phyloP scores from a whole-genome alignment of 345 rosid genomes.

The Populus ilicifolia region DNA sequence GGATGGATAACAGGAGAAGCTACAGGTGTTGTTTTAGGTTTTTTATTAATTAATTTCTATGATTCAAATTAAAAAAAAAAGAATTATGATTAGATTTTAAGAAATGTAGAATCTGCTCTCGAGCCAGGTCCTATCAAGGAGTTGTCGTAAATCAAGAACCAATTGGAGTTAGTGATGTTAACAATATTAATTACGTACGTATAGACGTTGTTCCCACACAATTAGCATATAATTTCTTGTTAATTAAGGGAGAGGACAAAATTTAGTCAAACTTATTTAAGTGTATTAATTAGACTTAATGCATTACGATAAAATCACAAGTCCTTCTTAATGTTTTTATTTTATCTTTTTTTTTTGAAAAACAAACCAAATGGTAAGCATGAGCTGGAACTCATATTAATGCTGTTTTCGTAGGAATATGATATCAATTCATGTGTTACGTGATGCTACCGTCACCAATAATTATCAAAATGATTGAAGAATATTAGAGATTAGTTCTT shows the following conservation, averaged over 20 bases:
- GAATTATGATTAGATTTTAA: slow-evolving; percentile 19
- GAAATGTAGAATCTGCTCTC: not conserved
- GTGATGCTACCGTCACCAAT: slow-evolving; percentile 38
- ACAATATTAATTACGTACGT: slow-evolving; percentile 48
- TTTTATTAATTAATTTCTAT: too few species aligned
- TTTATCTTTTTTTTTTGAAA: not conserved
- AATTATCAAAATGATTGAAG: slow-evolving; percentile 2
- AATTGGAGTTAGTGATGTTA: slow-evolving; percentile 31
- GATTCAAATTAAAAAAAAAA: too few species aligned
- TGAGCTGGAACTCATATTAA: not conserved
- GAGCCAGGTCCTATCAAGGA: slow-evolving; percentile 18
- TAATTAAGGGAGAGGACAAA: slow-evolving; percentile 32
- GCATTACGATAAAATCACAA: slow-evolving; percentile 17
- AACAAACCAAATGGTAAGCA: not conserved
- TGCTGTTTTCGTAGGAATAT: not conserved
- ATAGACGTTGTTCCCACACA: slow-evolving; percentile 25
- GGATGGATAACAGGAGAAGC: too few species aligned
- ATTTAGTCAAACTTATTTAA: slow-evolving; percentile 30
- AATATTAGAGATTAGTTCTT: slow-evolving; percentile 21
- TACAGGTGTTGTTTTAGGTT: too few species aligned
- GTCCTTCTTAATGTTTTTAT: slow-evolving; percentile 17
- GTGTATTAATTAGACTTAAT: slow-evolving; percentile 19
- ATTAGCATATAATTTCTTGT: slow-evolving; percentile 23
- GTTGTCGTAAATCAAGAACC: slow-evolving; percentile 32
- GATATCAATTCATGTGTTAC: slow-evolving; percentile 18